Conservation (phyloP, 1,139 yeast genomes). For the Hyphopichia buzzinii region DNA sequence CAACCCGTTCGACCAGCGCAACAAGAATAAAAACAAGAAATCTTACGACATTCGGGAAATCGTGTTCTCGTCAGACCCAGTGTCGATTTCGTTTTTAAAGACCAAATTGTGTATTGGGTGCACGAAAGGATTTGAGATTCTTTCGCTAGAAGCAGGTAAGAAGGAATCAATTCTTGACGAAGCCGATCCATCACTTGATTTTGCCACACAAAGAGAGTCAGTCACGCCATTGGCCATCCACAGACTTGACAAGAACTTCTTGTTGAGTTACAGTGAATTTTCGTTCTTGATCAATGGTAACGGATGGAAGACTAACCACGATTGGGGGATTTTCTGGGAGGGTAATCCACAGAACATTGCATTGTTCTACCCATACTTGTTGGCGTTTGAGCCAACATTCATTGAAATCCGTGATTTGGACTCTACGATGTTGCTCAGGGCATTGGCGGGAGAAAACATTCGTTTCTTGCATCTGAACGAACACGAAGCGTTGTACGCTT, state of each 20-base stretch:
- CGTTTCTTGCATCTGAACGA: slow-evolving; percentile 85
- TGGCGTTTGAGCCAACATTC: slow-evolving; percentile 86
- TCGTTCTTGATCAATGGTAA: slow-evolving; percentile 91
- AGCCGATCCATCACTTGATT: slow-evolving; percentile 94
- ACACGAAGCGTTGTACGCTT: slow-evolving; percentile 90
- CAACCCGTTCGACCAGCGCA: slow-evolving; percentile 54
- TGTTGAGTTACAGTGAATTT: slow-evolving; percentile 86
- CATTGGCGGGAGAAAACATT: slow-evolving; percentile 93
- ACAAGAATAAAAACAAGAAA: slow-evolving; percentile 63
- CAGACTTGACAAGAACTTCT: slow-evolving; percentile 81
- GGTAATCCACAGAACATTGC: slow-evolving; percentile 93
- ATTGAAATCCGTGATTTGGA: slow-evolving; percentile 93
- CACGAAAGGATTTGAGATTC: slow-evolving; percentile 93
- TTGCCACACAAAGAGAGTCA: slow-evolving; percentile 80
- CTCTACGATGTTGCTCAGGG: slow-evolving; percentile 77
- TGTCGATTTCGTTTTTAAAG: slow-evolving; percentile 85
- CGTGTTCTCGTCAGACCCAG: slow-evolving; percentile 81
- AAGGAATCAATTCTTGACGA: slow-evolving; percentile 84
- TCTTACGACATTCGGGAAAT: slow-evolving; percentile 73
- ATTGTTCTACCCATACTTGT: slow-evolving; percentile 85
- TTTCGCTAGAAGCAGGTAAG: slow-evolving; percentile 73
- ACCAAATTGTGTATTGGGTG: slow-evolving; percentile 92
- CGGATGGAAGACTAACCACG: slow-evolving; percentile 95
- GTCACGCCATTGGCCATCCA: slow-evolving; percentile 91
- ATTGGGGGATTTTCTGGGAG: slow-evolving; percentile 96